These are phyloP conservation scores for Eucalyptus globulus DNA, from an alignment of 345 rosid genomes.

Conservation along the genomic window DNA sequence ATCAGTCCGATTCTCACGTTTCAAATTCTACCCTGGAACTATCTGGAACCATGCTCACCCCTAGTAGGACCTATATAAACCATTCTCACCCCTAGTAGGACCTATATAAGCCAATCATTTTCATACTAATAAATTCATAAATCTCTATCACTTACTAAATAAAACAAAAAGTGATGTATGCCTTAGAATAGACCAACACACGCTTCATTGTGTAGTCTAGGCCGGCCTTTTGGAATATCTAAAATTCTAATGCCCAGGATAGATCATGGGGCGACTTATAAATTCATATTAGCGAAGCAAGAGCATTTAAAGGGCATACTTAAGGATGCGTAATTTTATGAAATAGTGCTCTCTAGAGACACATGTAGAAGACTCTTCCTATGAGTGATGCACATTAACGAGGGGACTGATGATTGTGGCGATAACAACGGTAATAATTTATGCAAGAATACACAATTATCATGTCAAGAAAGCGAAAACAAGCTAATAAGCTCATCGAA, in stretches of 20 bases:
- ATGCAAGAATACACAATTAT: not conserved
- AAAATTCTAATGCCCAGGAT: not conserved
- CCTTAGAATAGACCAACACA: not conserved
- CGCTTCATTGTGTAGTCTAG: not conserved
- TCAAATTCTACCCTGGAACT: too few relatives aligned
- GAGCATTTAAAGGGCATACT: not conserved
- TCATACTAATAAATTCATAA: not conserved
- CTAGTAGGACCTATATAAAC: not conserved
- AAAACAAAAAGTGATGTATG: not conserved
- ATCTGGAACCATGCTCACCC: too few relatives aligned
- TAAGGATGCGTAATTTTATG: not conserved
- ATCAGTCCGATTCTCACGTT: too few relatives aligned
- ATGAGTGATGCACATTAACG: not conserved
- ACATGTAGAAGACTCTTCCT: not conserved
- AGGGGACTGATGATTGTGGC: not conserved
- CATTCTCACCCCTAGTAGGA: too few relatives aligned
- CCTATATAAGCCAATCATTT: not conserved
- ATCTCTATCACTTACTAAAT: not conserved
- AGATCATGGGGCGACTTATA: not conserved
- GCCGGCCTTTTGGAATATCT: not conserved
- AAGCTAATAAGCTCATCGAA: not conserved
- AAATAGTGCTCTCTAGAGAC: not conserved
- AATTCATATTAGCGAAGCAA: not conserved
- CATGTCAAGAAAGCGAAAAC: not conserved
- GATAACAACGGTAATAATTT: not conserved